These are phyloP conservation scores for Nothomitra cinnamomea DNA, from an alignment of 2,329 filamentous ascomycete species.

Conservation along the genomic window DNA sequence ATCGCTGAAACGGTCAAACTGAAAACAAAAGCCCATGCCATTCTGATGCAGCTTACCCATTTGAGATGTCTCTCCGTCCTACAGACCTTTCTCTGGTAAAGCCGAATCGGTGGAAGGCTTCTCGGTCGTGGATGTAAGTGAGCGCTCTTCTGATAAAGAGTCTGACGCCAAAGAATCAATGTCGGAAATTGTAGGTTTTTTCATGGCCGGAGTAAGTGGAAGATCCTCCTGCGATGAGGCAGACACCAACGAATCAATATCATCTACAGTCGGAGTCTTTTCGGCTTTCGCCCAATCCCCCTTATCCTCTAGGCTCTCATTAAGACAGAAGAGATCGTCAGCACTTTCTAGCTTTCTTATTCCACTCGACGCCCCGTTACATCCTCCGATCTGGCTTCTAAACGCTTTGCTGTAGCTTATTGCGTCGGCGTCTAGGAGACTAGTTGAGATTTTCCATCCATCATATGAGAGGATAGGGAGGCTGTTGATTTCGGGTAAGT, in stretches of 20 bases:
- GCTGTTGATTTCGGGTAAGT: slow-evolving; percentile 29
- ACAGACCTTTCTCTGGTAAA: too few relatives aligned
- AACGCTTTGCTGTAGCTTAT: slow-evolving; percentile 40
- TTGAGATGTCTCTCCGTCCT: too few relatives aligned
- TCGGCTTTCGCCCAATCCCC: background rate
- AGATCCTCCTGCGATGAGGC: too few relatives aligned
- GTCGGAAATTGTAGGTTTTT: too few relatives aligned
- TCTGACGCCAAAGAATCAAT: too few relatives aligned
- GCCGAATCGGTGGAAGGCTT: too few relatives aligned
- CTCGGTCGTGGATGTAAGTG: too few relatives aligned
- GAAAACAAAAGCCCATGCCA: background rate
- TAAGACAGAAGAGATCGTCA: slow-evolving; percentile 49
- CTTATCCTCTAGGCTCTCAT: slow-evolving; percentile 11
- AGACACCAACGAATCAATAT: too few relatives aligned
- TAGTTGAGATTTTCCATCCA: slow-evolving; percentile 31
- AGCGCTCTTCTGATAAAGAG: too few relatives aligned
- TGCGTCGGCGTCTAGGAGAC: slow-evolving; percentile 28
- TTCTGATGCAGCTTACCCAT: too few relatives aligned
- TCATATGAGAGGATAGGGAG: slow-evolving; percentile 47
- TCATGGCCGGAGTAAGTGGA: too few relatives aligned
- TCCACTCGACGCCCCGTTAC: slow-evolving; percentile 25
- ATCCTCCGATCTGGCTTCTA: slow-evolving; percentile 49
- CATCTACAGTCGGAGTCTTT: background rate
- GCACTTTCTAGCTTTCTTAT: slow-evolving; percentile 23
- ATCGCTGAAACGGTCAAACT: background rate